Percentiles rank a stretch among this genome's conserved stretches.
Evolutionary conservation across 176 grass and related monocot genomes (phyloP).

Genomic region (Calamus simplicifolius): DNA sequence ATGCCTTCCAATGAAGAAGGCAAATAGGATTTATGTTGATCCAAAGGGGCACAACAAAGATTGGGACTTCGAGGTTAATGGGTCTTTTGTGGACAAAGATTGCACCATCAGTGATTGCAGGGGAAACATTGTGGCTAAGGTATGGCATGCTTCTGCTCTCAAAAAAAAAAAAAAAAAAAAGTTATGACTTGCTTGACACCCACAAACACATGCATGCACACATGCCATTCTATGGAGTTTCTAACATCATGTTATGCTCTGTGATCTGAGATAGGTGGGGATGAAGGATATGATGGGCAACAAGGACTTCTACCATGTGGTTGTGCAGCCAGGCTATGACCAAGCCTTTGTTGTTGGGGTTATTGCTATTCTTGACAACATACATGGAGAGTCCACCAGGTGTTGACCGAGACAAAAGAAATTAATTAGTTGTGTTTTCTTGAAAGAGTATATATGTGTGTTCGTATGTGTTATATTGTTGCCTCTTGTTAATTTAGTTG

Average conservation of each 20-base stretch:
- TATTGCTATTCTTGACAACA: constrained; percentile 83
- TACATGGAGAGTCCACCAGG: constrained; percentile 75
- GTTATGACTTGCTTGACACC: constrained; percentile 22
- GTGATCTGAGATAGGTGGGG: constrained; percentile 35
- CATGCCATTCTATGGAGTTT: too few relatives aligned
- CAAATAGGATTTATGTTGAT: constrained; percentile 43
- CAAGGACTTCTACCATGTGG: constrained; percentile 76
- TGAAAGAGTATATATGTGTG: too few relatives aligned
- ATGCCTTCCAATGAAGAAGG: constrained; percentile 37
- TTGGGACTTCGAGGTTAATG: constrained; percentile 71
- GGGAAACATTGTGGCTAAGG: constrained; percentile 65
- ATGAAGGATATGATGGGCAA: constrained; percentile 51
- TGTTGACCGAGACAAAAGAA: constrained; percentile 31
- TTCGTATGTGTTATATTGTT: too few relatives aligned
- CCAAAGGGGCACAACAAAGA: constrained; percentile 34
- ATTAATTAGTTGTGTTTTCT: background rate
- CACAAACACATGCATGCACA: too few relatives aligned
- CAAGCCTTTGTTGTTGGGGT: constrained; percentile 78
- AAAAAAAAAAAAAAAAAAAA: constrained; percentile 8
- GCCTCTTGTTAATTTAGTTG: too few relatives aligned
- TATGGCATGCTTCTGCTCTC: constrained; percentile 11
- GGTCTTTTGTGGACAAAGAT: constrained; percentile 56
- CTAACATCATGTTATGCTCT: too few relatives aligned
- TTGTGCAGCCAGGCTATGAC: constrained; percentile 80
- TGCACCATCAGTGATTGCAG: constrained; percentile 57